These are phyloP conservation scores for Xylaria sp. DNA, from an alignment of 2,329 filamentous ascomycete genomes.

Conservation along the genomic window DNA sequence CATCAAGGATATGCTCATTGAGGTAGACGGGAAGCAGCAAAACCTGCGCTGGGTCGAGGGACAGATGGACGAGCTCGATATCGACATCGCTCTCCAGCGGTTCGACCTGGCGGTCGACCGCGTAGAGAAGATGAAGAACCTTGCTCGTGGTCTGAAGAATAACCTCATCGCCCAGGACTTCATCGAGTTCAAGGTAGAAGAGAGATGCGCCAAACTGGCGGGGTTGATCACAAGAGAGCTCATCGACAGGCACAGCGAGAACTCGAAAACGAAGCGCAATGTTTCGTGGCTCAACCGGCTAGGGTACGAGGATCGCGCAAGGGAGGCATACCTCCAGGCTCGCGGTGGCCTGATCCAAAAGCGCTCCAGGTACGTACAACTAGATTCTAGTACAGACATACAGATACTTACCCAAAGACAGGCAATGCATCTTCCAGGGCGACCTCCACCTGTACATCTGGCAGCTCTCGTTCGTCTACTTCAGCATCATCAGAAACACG, in stretches of 20 bases:
- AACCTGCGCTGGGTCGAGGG: conserved; percentile 94
- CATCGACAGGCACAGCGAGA: conserved; percentile 75
- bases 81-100: conserved; percentile 87
- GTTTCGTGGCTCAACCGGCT: conserved; percentile 83
- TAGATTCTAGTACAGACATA: conserved; percentile 12
- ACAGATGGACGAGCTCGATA: conserved; percentile 94
- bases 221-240: conserved; percentile 77
- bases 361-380: conserved; percentile 69
- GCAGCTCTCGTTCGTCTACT: conserved; percentile 94
- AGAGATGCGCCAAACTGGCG: conserved; percentile 77
- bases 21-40: conserved; percentile 95
- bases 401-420: conserved; percentile 42
- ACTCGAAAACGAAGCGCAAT: conserved; percentile 76
- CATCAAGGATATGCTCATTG: conserved; percentile 86
- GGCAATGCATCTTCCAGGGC: conserved; percentile 93
- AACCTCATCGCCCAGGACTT: conserved; percentile 89
- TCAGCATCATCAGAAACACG: conserved; percentile 91
- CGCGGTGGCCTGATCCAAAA: conserved; percentile 78
- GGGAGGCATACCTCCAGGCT: conserved; percentile 83
- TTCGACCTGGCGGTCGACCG: conserved; percentile 83
- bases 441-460: conserved; percentile 92
- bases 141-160: conserved; percentile 79
- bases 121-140: conserved; percentile 80
- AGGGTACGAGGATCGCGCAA: conserved; percentile 86
- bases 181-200: conserved; percentile 87